These are phyloP conservation scores for Fistulina hepatica DNA, from an alignment of 1,284 basidiomycete species.

Conservation along the genomic window DNA sequence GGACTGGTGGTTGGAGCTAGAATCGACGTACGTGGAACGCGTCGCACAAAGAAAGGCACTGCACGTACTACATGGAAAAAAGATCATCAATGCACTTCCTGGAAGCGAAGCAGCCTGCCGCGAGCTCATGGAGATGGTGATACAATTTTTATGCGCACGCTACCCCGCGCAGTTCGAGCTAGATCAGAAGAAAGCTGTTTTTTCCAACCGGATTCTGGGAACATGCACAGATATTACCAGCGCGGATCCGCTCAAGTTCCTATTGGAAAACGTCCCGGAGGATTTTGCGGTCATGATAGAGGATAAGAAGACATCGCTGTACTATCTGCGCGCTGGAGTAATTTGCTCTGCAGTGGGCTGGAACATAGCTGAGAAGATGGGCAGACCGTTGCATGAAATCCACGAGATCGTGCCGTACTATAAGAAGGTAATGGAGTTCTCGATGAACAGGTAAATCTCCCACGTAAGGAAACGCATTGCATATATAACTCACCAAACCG, in stretches of 20 bases:
- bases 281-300: conserved; percentile 34
- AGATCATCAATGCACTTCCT: conserved; percentile 29
- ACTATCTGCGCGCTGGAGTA: conserved; percentile 32
- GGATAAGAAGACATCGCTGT: conserved; percentile 31
- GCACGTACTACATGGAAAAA: conserved; percentile 26
- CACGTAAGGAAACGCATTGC: no score
- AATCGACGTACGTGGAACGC: conserved; percentile 36
- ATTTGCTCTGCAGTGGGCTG: conserved; percentile 37
- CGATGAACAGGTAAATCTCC: conserved; percentile 38
- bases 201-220: conserved; percentile 33
- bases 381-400: conserved; percentile 33
- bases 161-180: conserved; percentile 36
- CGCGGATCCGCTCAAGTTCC: conserved; percentile 24
- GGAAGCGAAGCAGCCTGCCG: conserved; percentile 32
- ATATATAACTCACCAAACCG: background rate
- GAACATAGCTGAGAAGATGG: conserved; percentile 36
- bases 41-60: conserved; percentile 32
- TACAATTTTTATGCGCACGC: conserved; percentile 36
- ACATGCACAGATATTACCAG: background rate
- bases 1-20: conserved; percentile 43
- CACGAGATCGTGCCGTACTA: conserved; percentile 39
- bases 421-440: conserved; percentile 34
- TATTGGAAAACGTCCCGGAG: conserved; percentile 39
- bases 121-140: conserved; percentile 39
- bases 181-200: conserved; percentile 23